These are phyloP conservation scores for Teratosphaeriaceae sp. DNA, from an alignment of 2,329 filamentous ascomycete genomes.

Conservation along the genomic window DNA sequence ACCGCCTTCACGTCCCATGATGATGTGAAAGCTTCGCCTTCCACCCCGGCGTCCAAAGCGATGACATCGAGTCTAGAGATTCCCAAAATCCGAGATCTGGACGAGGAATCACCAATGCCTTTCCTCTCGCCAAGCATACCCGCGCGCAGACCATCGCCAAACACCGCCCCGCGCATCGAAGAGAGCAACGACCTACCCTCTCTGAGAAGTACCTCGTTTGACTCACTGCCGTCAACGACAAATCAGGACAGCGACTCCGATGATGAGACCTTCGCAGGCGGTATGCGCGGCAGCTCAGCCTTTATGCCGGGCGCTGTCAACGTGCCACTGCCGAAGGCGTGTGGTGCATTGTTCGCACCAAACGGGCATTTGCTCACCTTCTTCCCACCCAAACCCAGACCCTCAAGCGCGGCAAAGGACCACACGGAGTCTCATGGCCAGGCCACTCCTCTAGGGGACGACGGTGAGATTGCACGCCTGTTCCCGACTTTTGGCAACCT, in stretches of 20 bases:
- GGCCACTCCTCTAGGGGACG: neutral
- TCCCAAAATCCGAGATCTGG: slow-evolving; percentile 12
- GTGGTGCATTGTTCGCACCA: slow-evolving; percentile 51
- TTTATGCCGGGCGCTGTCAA: slow-evolving; percentile 56
- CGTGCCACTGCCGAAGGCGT: slow-evolving; percentile 54
- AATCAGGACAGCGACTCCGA: slow-evolving; percentile 30
- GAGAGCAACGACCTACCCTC: slow-evolving; percentile 50
- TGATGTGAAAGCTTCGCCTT: neutral
- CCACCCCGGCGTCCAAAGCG: slow-evolving; percentile 10
- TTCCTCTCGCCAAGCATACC: slow-evolving; percentile 27
- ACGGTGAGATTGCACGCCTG: slow-evolving; percentile 25
- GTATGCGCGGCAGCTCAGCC: slow-evolving; percentile 41
- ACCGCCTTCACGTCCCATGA: neutral
- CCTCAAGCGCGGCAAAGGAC: neutral
- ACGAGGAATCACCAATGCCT: slow-evolving; percentile 24
- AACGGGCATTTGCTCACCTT: slow-evolving; percentile 54
- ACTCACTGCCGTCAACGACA: slow-evolving; percentile 34
- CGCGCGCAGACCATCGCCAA: slow-evolving; percentile 15
- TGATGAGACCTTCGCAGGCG: slow-evolving; percentile 60
- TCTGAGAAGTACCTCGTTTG: slow-evolving; percentile 49
- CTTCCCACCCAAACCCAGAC: slow-evolving; percentile 45
- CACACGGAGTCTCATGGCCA: neutral
- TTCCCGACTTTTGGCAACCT: slow-evolving; percentile 28
- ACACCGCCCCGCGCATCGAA: slow-evolving; percentile 41
- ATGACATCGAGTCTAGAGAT: slow-evolving; percentile 26